Conservation (phyloP, 2,329 filamentous ascomycete genomes). For the Camptophora hylomeconis region DNA sequence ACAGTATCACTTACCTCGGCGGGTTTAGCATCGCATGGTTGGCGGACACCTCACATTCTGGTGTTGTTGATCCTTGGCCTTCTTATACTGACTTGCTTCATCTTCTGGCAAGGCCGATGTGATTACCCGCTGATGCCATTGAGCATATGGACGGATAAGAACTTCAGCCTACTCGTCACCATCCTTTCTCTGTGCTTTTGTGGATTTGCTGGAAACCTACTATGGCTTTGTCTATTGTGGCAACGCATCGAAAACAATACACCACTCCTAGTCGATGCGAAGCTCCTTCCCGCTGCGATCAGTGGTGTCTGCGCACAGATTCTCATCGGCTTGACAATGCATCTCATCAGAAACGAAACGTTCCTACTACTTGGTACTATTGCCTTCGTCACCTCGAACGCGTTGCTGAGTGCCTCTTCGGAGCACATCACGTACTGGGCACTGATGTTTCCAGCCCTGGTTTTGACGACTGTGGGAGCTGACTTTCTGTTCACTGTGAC, state of each 20-base stretch:
- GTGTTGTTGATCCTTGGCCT: slow-evolving; percentile 48
- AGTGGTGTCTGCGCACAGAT: slow-evolving; percentile 51
- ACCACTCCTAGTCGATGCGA: slow-evolving; percentile 47
- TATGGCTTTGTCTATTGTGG: slow-evolving; percentile 55
- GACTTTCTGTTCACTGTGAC: slow-evolving; percentile 60
- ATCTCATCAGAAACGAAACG: slow-evolving; percentile 50
- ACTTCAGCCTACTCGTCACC: slow-evolving; percentile 50
- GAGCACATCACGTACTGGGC: slow-evolving; percentile 49
- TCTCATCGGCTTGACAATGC: slow-evolving; percentile 47
- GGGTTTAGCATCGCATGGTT: slow-evolving; percentile 46
- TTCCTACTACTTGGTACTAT: slow-evolving; percentile 42
- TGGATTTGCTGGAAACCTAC: slow-evolving; percentile 46
- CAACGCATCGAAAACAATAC: slow-evolving; percentile 42
- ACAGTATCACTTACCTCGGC: slow-evolving; percentile 46
- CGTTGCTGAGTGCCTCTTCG: slow-evolving; percentile 45
- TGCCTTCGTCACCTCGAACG: slow-evolving; percentile 30
- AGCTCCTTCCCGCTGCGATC: slow-evolving; percentile 53
- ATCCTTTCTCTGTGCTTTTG: slow-evolving; percentile 49
- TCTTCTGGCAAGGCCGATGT: slow-evolving; percentile 48
- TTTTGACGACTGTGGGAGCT: slow-evolving; percentile 50
- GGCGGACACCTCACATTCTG: slow-evolving; percentile 50
- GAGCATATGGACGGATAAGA: slow-evolving; percentile 41
- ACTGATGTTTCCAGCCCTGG: slow-evolving; percentile 48
- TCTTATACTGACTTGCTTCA: slow-evolving; percentile 41
- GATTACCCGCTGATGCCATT: slow-evolving; percentile 38